Conservation (phyloP, 495 filamentous ascomycete genomes). For the Neurospora discreta region DNA sequence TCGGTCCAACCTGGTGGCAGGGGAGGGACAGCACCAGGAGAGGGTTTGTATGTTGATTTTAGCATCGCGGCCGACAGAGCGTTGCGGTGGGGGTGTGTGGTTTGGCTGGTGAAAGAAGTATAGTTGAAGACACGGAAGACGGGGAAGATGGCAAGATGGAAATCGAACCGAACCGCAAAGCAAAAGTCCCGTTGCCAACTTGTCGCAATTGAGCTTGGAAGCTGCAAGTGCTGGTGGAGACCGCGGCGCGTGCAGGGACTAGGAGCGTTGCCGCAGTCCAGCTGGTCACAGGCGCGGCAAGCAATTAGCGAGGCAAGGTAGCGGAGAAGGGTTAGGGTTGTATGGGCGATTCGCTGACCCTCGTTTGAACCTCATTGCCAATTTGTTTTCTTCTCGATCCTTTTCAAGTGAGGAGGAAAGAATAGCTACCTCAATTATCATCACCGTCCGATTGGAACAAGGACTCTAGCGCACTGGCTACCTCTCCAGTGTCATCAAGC, state of each 20-base stretch:
- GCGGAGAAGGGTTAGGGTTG: not conserved
- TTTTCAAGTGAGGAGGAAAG: no score
- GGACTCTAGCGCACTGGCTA: not conserved
- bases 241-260: not conserved
- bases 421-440: no score
- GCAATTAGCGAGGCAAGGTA: not conserved
- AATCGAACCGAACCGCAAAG: not conserved
- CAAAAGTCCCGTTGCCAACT: not conserved
- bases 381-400: not conserved
- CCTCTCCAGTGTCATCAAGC: not conserved
- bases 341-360: not conserved
- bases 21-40: constrained; percentile 34
- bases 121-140: not conserved
- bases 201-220: not conserved
- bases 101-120: not conserved
- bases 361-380: not conserved
- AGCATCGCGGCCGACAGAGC: constrained; percentile 31
- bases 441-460: not conserved
- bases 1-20: constrained; percentile 81
- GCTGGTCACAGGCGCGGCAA: no score
- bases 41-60: constrained; percentile 52
- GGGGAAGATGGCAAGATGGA: not conserved
- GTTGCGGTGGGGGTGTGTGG: not conserved
- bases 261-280: not conserved
- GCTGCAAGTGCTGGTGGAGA: not conserved